These are phyloP conservation scores for Mycena galericulata DNA, from an alignment of 768 basidiomycete genomes.

Conservation along the genomic window DNA sequence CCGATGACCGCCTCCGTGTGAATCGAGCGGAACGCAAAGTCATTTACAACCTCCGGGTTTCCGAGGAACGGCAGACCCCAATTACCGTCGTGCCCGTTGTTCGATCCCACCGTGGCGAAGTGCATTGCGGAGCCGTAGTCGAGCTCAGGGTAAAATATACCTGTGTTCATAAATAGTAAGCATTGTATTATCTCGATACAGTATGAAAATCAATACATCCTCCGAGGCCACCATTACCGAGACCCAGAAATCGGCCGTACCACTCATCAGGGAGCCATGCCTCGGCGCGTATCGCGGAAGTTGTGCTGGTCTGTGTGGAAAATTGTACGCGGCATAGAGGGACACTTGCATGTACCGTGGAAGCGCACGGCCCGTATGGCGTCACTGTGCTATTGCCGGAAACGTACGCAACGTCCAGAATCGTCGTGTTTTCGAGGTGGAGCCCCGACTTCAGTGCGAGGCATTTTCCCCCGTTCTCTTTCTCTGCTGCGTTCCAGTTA, in stretches of 20 bases:
- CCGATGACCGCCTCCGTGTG: constrained; percentile 38
- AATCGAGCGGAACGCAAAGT: constrained; percentile 40
- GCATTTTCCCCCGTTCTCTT: too few species aligned
- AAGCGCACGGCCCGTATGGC: neutral
- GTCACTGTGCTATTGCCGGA: neutral
- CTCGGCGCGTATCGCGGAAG: neutral
- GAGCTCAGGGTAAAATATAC: constrained; percentile 19
- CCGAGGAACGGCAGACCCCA: constrained; percentile 32
- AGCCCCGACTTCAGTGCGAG: too few species aligned
- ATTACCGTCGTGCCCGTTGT: constrained; percentile 41
- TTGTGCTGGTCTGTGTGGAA: neutral
- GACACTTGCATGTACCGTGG: neutral
- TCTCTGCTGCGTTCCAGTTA: too few species aligned
- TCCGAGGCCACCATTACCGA: neutral
- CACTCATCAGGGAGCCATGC: constrained; percentile 1
- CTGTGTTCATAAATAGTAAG: neutral
- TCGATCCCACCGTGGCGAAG: constrained; percentile 39
- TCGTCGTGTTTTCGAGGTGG: neutral
- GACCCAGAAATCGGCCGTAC: neutral
- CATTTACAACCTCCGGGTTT: constrained; percentile 39
- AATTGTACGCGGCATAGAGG: constrained; percentile 1
- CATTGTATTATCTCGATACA: too few species aligned
- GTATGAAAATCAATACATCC: too few species aligned
- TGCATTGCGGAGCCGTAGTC: constrained; percentile 34
- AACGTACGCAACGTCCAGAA: neutral